Evolutionary conservation across 441 rosid genomes (phyloP).

Genomic region (Dalechampia spathulata): DNA sequence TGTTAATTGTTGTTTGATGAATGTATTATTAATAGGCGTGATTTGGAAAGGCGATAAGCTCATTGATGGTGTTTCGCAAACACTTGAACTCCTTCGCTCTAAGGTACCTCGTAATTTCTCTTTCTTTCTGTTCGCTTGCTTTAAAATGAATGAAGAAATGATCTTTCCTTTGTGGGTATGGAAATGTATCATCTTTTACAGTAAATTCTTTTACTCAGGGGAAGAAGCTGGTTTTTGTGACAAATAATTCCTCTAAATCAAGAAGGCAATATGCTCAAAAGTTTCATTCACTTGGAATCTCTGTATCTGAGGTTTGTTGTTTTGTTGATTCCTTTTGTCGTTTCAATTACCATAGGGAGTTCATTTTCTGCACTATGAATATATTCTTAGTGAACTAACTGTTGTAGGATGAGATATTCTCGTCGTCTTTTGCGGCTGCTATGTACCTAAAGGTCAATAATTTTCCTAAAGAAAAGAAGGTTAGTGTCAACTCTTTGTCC

Average conservation of each 20-base stretch:
- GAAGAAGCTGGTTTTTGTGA: slow-evolving; percentile 75
- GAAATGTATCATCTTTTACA: too few species aligned
- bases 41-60: slow-evolving; percentile 89
- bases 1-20: not conserved
- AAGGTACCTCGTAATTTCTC: slow-evolving; percentile 21
- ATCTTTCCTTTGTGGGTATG: too few species aligned
- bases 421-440: slow-evolving; percentile 90
- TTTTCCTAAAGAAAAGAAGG: slow-evolving; percentile 76
- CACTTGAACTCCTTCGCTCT: slow-evolving; percentile 65
- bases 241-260: slow-evolving; percentile 78
- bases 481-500: slow-evolving; percentile 7
- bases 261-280: slow-evolving; percentile 64
- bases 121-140: not conserved
- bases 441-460: slow-evolving; percentile 74
- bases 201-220: too few species aligned
- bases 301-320: slow-evolving; percentile 52
- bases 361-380: not conserved
- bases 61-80: slow-evolving; percentile 59
- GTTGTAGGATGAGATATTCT: slow-evolving; percentile 79
- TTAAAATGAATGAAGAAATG: too few species aligned
- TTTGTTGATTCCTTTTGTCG: not conserved
- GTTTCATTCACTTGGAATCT: slow-evolving; percentile 62
- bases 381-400: not conserved
- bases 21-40: slow-evolving; percentile 73
- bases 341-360: not conserved